Evolutionary conservation across 108 stramenopile species (phyloP).

Genomic region (Aurantiochytrium sp.): DNA sequence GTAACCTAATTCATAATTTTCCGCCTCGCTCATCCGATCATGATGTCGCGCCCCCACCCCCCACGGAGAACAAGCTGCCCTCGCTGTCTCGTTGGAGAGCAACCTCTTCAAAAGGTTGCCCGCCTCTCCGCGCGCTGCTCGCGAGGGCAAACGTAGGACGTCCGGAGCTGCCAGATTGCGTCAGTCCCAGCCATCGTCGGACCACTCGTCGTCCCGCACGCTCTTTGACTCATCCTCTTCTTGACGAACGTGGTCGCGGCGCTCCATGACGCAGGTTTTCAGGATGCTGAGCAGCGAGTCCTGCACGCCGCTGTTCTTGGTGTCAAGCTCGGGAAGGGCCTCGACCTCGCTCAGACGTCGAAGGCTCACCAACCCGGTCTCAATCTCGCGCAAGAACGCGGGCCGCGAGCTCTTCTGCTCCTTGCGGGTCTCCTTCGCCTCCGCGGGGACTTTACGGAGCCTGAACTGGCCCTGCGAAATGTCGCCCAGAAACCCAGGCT

Average conservation of each 20-base stretch:
- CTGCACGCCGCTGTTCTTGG: neutral
- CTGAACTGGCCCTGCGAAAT: neutral
- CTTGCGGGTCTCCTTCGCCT: neutral
- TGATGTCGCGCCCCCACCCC: too few relatives aligned
- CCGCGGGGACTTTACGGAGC: neutral
- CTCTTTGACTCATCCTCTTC: neutral
- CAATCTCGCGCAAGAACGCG: neutral
- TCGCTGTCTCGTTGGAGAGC: too few relatives aligned
- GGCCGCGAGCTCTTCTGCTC: neutral
- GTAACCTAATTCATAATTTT: too few relatives aligned
- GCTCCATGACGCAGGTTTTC: neutral
- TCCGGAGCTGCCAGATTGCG: too few relatives aligned
- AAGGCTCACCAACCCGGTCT: neutral
- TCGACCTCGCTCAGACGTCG: neutral
- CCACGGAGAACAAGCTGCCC: too few relatives aligned
- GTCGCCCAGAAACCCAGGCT: neutral
- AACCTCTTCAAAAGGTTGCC: too few relatives aligned
- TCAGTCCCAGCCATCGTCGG: neutral
- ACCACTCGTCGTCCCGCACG: neutral
- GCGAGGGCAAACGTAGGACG: too few relatives aligned
- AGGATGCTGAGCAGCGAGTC: neutral
- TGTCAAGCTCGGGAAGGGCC: conserved; percentile 11
- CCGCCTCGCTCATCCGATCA: too few relatives aligned
- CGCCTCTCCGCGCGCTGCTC: too few relatives aligned
- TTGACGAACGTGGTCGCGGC: neutral